phyloP scores from a whole-genome alignment of 2,329 filamentous ascomycete genomes.

The Trichoderma sp. region DNA sequence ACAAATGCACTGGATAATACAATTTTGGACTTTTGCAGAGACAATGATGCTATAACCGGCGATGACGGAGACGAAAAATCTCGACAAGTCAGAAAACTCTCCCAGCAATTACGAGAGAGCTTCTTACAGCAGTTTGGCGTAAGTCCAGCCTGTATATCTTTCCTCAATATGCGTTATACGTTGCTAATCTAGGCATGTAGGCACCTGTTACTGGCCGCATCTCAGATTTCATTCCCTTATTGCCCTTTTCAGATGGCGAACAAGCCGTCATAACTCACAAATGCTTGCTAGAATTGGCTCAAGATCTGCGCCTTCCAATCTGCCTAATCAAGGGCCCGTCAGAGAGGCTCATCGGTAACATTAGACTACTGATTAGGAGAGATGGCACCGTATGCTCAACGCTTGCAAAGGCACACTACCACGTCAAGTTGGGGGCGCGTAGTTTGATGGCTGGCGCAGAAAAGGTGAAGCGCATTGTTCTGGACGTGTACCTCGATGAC shows the following conservation, averaged over 20 bases:
- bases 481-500: constrained; percentile 21
- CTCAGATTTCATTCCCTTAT: constrained; percentile 19
- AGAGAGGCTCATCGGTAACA: constrained; percentile 20
- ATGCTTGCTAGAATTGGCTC: constrained; percentile 11
- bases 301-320: constrained; percentile 12
- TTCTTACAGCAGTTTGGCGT: constrained; percentile 15
- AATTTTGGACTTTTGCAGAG: constrained; percentile 44
- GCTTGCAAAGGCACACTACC: constrained; percentile 15
- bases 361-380: neutral
- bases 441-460: constrained; percentile 13
- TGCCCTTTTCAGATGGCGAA: constrained; percentile 21
- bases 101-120: neutral
- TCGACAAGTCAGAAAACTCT: neutral
- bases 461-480: constrained; percentile 18
- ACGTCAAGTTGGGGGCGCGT: constrained; percentile 15
- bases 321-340: neutral
- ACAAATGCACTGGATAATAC: constrained; percentile 46
- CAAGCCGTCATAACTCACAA: constrained; percentile 25
- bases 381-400: constrained; percentile 1
- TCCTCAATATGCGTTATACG: neutral
- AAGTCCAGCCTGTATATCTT: neutral
- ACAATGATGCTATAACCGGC: neutral
- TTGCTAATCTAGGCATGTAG: neutral
- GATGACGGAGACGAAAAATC: neutral
- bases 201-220: constrained; percentile 21